Evolutionary conservation across 2,329 filamentous ascomycete species (phyloP).

Genomic region (Penicillium carneum): DNA sequence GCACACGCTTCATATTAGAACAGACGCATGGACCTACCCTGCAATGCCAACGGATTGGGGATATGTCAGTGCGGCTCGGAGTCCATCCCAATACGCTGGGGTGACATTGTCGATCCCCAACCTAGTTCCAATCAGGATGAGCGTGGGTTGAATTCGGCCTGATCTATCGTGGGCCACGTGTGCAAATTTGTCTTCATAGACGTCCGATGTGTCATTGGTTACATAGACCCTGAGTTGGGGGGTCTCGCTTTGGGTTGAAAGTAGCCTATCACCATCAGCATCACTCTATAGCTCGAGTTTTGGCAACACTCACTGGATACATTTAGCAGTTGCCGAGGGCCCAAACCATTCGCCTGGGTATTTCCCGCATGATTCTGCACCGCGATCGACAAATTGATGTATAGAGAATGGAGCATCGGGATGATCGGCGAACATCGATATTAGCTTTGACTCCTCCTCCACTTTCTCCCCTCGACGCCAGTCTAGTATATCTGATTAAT

Average conservation of each 20-base stretch:
- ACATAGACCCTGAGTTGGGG: conserved; percentile 80
- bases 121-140: conserved; percentile 86
- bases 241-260: conserved; percentile 70
- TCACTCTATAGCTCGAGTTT: not conserved
- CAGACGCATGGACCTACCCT: conserved; percentile 65
- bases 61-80: conserved; percentile 83
- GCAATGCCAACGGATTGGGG: conserved; percentile 94
- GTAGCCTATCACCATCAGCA: conserved; percentile 63
- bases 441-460: conserved; percentile 71
- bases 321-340: conserved; percentile 91
- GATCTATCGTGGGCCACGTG: conserved; percentile 74
- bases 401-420: conserved; percentile 88
- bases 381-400: conserved; percentile 89
- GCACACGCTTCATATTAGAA: conserved; percentile 33
- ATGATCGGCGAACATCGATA: conserved; percentile 87
- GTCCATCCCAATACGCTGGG: conserved; percentile 91
- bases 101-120: conserved; percentile 94
- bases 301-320: conserved; percentile 76
- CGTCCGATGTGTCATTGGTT: conserved; percentile 86
- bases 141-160: conserved; percentile 76
- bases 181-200: conserved; percentile 89
- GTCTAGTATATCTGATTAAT: conserved; percentile 57
- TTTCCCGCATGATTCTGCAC: conserved; percentile 85
- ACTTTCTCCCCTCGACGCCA: conserved; percentile 73
- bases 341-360: conserved; percentile 98